Base-by-base conservation (phyloP, 352 stramenopile species). In the Pythium apleroticum region DNA sequence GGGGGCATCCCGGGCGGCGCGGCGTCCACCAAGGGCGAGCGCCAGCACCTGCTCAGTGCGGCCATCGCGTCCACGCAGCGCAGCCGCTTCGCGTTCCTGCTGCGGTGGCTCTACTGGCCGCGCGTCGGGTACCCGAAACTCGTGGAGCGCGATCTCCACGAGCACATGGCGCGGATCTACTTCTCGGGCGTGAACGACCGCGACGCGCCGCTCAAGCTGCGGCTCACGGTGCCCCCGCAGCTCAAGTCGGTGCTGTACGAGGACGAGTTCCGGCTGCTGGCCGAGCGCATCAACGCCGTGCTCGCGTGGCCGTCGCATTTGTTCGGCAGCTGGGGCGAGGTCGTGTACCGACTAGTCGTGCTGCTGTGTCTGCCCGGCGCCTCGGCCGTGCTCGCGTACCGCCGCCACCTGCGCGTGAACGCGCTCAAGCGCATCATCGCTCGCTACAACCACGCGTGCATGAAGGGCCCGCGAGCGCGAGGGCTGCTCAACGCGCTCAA, bases 161-260 rank as follows among this genome's bases (percentile, higher is more conserved):
- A 91, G 63, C 86, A 94, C 71, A 92, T 94, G 80, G 78, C 80
- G 3, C 78, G 86, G 10, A 76, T 94, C 31, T 94, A 94, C 63
- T 76, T 94, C 33, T 64, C 71, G 1, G 85, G 85, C 1, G 72
- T 76, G 46, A 91, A 93, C 45, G 82, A 91, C 7, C 82, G 71
- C 27, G 74, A 86, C 20, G 79, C 73, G 10, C 82, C 82, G 2
- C 68, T 93, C 8, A 75, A 78, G 55, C 73, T 93, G 4, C 81
- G 81, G 24, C 66, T 73, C 43, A 90, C 78, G 1, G 85, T 93
- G 0, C 81, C 85, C 0, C 61, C 68, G 20, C 62, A 68, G n/a
- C 56, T 93, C 5, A 78, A 82, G n/a, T 70, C 81, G 4, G 85
- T 93, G 17, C 52, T 93, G 1, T 86, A 93, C 45, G 74, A 88